Evolutionary conservation across 441 rosid species (phyloP).

Genomic region (Arabidopsis hybrid): DNA sequence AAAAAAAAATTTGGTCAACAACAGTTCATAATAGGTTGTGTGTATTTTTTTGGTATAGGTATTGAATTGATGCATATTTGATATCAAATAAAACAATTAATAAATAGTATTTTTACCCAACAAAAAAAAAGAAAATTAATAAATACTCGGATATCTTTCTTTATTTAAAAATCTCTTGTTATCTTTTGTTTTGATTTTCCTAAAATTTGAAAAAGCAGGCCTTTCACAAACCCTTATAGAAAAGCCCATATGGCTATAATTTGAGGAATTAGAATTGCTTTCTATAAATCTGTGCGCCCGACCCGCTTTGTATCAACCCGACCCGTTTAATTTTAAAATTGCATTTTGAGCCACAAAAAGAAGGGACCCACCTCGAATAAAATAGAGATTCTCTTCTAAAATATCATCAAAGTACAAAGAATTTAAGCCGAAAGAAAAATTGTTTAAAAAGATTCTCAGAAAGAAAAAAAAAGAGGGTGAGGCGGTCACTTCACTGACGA

Average conservation of each 20-base stretch:
- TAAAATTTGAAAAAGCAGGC: too few relatives aligned
- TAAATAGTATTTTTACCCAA: too few relatives aligned
- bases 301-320: too few relatives aligned
- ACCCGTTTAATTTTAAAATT: background rate
- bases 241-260: too few relatives aligned
- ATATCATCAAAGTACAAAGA: slow-evolving; percentile 8
- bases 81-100: too few relatives aligned
- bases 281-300: too few relatives aligned
- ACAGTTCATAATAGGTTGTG: too few relatives aligned
- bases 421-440: slow-evolving; percentile 8
- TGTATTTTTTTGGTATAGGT: background rate
- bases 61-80: background rate
- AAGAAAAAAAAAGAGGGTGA: slow-evolving; percentile 20
- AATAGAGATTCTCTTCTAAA: slow-evolving; percentile 21
- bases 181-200: too few relatives aligned
- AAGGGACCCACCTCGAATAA: background rate
- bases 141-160: too few relatives aligned
- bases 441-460: slow-evolving; percentile 7
- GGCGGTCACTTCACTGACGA: slow-evolving; percentile 40
- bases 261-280: too few relatives aligned
- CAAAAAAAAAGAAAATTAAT: background rate
- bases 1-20: too few relatives aligned
- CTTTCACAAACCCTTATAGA: background rate
- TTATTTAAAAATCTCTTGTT: too few relatives aligned
- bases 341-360: background rate